Conservation (phyloP, 2,329 filamentous ascomycete genomes). For the Alternaria consortialis region DNA sequence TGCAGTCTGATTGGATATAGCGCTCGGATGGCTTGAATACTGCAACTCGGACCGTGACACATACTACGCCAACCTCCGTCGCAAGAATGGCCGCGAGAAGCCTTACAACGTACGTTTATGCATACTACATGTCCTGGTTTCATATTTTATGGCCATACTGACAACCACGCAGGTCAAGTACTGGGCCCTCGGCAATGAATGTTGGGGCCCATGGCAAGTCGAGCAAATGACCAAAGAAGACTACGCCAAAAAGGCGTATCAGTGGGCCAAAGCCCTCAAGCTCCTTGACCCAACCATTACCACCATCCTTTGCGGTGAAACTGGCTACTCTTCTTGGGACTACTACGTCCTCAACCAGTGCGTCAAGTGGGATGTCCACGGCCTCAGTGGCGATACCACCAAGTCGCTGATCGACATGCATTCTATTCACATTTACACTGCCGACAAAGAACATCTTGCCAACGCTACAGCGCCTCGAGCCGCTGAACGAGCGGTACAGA, state of each 20-base stretch:
- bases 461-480: constrained; percentile 67
- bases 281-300: constrained; percentile 74
- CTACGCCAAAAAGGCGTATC: constrained; percentile 73
- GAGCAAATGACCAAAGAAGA: constrained; percentile 74
- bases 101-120: constrained; percentile 70
- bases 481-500: constrained; percentile 78
- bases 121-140: no score
- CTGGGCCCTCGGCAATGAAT: constrained; percentile 84
- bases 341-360: constrained; percentile 76
- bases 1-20: constrained; percentile 46
- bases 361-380: constrained; percentile 61
- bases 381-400: constrained; percentile 58
- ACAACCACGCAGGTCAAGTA: constrained; percentile 67
- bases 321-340: constrained; percentile 75
- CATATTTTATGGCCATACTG: not conserved
- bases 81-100: constrained; percentile 76
- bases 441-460: constrained; percentile 56
- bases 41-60: constrained; percentile 82
- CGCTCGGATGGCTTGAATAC: constrained; percentile 83
- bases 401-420: constrained; percentile 76
- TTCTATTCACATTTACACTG: constrained; percentile 81
- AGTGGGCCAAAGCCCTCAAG: constrained; percentile 77
- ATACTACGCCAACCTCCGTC: constrained; percentile 81
- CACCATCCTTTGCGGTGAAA: constrained; percentile 79
- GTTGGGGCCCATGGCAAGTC: constrained; percentile 53